Percentiles rank a stretch among this genome's conserved stretches.
Evolutionary conservation across 2,329 filamentous ascomycete genomes (phyloP).

Genomic region (Biscogniauxia marginata): DNA sequence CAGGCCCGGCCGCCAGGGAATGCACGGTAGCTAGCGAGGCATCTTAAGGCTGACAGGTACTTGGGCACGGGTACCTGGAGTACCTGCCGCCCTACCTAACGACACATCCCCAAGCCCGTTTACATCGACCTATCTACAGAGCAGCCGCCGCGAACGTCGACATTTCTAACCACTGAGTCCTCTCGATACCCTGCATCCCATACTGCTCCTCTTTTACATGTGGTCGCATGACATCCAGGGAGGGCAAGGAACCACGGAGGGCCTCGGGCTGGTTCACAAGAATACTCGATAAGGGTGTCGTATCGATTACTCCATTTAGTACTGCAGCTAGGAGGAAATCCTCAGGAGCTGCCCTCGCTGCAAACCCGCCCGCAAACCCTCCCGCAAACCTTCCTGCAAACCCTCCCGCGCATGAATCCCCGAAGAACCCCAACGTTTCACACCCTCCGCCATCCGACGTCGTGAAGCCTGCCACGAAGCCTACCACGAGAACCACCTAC

Average conservation of each 20-base stretch:
- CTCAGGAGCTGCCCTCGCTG: background rate
- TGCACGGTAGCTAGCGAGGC: background rate
- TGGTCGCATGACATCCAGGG: background rate
- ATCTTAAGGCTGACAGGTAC: too few species aligned
- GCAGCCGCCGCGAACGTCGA: background rate
- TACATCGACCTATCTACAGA: background rate
- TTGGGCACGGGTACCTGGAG: background rate
- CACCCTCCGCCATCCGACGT: background rate
- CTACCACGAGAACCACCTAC: background rate
- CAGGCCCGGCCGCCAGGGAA: background rate
- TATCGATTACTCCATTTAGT: background rate
- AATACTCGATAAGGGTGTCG: background rate
- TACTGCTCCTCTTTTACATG: background rate
- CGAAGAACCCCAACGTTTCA: background rate
- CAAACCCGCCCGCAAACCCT: background rate
- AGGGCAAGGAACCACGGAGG: background rate
- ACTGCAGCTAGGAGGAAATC: background rate
- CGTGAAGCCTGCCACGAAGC: background rate
- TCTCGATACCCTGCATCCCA: background rate
- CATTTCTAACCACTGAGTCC: background rate
- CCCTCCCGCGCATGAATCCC: background rate
- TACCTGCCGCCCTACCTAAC: background rate
- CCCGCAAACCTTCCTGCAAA: background rate
- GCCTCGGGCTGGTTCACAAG: background rate
- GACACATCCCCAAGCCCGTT: background rate